Percentiles rank a stretch among this genome's conserved stretches.
Conservation (phyloP, 257 asterid genomes). For the Gentiana macrophylla region DNA sequence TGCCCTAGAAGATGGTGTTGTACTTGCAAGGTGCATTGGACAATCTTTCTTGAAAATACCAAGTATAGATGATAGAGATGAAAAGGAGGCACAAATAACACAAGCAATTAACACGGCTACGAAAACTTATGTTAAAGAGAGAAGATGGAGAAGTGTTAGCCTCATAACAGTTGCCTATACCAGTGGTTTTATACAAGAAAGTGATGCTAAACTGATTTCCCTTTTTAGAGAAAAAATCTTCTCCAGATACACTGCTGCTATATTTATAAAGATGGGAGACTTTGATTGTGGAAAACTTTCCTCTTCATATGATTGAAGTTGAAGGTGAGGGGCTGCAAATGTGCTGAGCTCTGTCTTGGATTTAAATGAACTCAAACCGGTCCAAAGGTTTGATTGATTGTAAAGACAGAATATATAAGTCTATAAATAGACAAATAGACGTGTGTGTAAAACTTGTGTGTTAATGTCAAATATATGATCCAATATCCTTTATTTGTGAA, state of each 20-base stretch:
- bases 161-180: slow-evolving; percentile 44
- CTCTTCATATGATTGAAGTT: too few relatives aligned
- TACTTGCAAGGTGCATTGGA: slow-evolving; percentile 54
- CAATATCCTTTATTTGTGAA: too few relatives aligned
- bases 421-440: too few relatives aligned
- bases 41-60: slow-evolving; percentile 19
- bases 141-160: slow-evolving; percentile 27
- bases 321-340: too few relatives aligned
- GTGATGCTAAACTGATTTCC: slow-evolving; percentile 27
- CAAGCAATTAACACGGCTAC: too few relatives aligned
- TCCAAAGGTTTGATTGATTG: too few relatives aligned
- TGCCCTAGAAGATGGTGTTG: slow-evolving; percentile 50
- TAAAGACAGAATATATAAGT: too few relatives aligned
- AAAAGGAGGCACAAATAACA: neutral
- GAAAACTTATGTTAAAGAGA: neutral
- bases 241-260: slow-evolving; percentile 5
- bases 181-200: slow-evolving; percentile 51
- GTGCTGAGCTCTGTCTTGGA: too few relatives aligned
- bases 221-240: slow-evolving; percentile 38
- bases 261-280: too few relatives aligned
- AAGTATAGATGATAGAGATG: neutral
- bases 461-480: too few relatives aligned
- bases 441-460: too few relatives aligned
- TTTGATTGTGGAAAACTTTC: neutral
- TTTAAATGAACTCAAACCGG: too few relatives aligned